Conservation (phyloP, 495 filamentous ascomycete species). For the Tuber borchii region DNA sequence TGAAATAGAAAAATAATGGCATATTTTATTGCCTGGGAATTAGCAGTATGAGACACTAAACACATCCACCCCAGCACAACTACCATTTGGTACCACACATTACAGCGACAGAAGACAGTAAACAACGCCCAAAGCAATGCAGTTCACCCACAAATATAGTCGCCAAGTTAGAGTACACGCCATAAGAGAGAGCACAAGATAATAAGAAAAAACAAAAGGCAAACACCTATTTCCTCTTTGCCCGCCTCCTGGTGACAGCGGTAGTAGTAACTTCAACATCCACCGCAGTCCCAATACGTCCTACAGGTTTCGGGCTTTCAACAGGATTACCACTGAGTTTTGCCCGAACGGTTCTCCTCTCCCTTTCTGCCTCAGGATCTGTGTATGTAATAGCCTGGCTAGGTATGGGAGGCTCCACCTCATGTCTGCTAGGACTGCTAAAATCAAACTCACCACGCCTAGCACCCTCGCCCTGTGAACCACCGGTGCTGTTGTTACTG, state of each 20-base stretch:
- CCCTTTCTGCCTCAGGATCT: slow-evolving; percentile 36
- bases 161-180: not conserved
- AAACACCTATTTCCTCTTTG: slow-evolving; percentile 13
- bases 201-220: not conserved
- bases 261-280: slow-evolving; percentile 23
- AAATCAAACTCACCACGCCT: slow-evolving; percentile 1
- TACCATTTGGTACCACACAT: not conserved
- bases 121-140: not conserved
- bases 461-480: slow-evolving; percentile 6
- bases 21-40: not conserved
- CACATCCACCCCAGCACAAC: not conserved
- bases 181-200: not conserved
- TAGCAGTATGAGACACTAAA: not conserved
- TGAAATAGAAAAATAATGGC: not conserved
- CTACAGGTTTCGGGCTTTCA: slow-evolving; percentile 29
- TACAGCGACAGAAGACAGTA: not conserved
- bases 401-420: slow-evolving; percentile 17
- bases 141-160: not conserved
- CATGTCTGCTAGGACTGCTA: slow-evolving; percentile 10
- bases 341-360: slow-evolving; percentile 32
- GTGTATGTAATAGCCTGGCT: slow-evolving; percentile 40
- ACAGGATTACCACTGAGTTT: slow-evolving; percentile 34
- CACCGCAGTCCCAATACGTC: slow-evolving; percentile 22
- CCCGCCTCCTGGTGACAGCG: slow-evolving; percentile 24
- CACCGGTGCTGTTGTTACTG: slow-evolving; percentile 14